Base-by-base conservation (phyloP, 2,329 filamentous ascomycete species). In the Cytospora leucostoma region DNA sequence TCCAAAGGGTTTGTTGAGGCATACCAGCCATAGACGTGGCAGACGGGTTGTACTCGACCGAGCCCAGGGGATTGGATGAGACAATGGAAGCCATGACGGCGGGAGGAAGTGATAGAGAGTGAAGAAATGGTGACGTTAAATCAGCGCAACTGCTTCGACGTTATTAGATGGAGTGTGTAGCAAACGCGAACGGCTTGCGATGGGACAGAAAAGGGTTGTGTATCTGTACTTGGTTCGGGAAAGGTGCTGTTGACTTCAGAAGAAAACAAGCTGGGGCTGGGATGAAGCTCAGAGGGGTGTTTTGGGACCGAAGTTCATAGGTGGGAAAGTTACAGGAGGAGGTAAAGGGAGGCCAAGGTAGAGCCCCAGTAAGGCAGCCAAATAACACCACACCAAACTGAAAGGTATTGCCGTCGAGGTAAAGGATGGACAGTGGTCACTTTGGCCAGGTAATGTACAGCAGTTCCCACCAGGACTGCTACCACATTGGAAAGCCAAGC, bases 1-100 rank as follows among this genome's bases (percentile, higher is more conserved):
- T 40, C 63, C 63, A 65, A n/a, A 27, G 12, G 51, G 52, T 53
- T 44, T 32, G 56, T 50, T 19, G 19, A 32, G 54, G 56, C 3
- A 35, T 32, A 19, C 35, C 63, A n/a, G 32, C 37, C 19, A 21
- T 19, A 59, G 21, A 19, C 12, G 44, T 27, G 51, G 52, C 34
- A 57, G 57, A 52, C 52, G 49, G 33, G 35, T 52, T 44, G 44
- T 44, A 61, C 21, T n/a, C 34, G 13, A 37, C 38, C 40, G 47
- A 47, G 13, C 32, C 17, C 35, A 12, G 63, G 32, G 52, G 75
- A 64, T 79, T 80, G 62, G 75, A 77, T 3, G 63, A 55, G 17
- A 63, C 38, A 13, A 4, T 35, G 44, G 35, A 38, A 59, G 60
- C 51, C 63, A 65, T 65, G 4, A 34, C 56, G 53, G 11, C 38